Evolutionary conservation across 257 asterid genomes (phyloP).

Genomic region (Solanum piurae): DNA sequence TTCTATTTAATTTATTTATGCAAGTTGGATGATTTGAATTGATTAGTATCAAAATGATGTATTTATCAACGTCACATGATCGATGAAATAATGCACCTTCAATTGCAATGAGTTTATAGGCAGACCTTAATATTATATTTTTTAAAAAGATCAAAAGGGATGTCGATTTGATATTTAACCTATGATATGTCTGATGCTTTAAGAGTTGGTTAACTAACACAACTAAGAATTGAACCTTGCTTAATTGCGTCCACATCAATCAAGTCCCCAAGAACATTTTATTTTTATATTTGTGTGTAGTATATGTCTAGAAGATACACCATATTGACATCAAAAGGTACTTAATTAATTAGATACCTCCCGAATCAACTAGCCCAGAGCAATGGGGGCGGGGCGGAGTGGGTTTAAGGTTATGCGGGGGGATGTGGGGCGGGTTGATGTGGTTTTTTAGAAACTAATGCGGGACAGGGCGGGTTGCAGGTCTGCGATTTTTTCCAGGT

Average conservation of each 20-base stretch:
- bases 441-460: no score
- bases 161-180: neutral
- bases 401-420: no score
- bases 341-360: neutral
- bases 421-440: no score
- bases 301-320: neutral
- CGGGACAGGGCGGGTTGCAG: no score
- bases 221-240: neutral
- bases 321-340: neutral
- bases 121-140: neutral
- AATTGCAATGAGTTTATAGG: neutral
- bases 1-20: neutral
- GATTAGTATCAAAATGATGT: neutral
- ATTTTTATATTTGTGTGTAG: neutral
- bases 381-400: no score
- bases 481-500: no score
- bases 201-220: neutral
- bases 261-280: neutral
- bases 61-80: neutral
- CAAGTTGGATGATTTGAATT: neutral
- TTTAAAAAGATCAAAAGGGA: neutral
- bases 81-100: neutral
- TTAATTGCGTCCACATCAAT: neutral
- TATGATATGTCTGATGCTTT: neutral
- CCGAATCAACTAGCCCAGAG: neutral